Base-by-base conservation (phyloP, 2,329 filamentous ascomycete genomes). In the Raffaelea arxii region DNA sequence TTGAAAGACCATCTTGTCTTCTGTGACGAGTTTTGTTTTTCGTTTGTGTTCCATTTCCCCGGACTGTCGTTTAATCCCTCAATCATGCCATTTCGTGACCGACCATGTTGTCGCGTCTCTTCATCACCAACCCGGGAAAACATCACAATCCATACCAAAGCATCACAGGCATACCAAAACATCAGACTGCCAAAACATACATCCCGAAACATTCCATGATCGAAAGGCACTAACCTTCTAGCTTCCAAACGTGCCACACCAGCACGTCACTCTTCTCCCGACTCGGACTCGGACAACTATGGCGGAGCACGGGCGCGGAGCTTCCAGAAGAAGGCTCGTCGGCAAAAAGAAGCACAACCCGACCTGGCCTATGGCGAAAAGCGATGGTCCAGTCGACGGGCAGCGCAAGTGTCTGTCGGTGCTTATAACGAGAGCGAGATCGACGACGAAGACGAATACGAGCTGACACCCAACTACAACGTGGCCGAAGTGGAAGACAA, bases 311-410 rank as follows among this genome's bases (percentile, higher is more conserved):
- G 83, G 49, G 79, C 78, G 49, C 83, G 81, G 56, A 80, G 72
- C 47, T 65, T 72, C 36, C 81, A 77, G 53, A 92, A 90, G 67
- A 90, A 87, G 62, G 86, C 87, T 51, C 84, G 84, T 46, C 80
- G 83, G 50, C 78, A 85, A 59, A 72, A 82, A 48, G 77, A 88
- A 60, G 75, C 80, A 22, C 77, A 82, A 56, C 76, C 80, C 12
- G 75, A 78, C 36, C 75, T 84, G 7, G 72, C 80, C 5, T 77
- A 83, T 56, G 77, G 78, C 48, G 90, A 95, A 67, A 86, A 95
- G 59, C 84, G 91, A 53, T 96, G 94, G 77, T 95, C 90, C 6
- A 92, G 84, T 46, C 78, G 91, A 50, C 84, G 87, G 52, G 86
- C 88, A 46, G 85, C 85, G 14, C 87, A 87, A 60, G 74, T 80